These are phyloP conservation scores for Xenosphaeropsis pyriputrescens DNA, from an alignment of 2,329 filamentous ascomycete genomes.

Conservation along the genomic window DNA sequence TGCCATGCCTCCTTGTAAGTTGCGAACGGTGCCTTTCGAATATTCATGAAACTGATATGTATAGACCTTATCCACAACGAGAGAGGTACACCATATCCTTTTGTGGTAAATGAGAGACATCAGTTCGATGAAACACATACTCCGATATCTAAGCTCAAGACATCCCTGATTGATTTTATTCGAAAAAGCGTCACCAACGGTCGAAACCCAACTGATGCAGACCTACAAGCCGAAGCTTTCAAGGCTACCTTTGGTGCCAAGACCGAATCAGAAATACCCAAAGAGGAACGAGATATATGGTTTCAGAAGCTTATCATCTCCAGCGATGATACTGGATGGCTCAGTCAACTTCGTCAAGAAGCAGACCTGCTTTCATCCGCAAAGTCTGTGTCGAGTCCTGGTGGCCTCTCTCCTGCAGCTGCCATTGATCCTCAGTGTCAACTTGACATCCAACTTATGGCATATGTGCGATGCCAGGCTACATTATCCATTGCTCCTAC, in stretches of 20 bases:
- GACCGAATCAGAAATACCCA: no score
- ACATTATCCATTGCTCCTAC: slow-evolving; percentile 40
- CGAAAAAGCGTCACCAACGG: slow-evolving; percentile 27
- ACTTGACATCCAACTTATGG: slow-evolving; percentile 5
- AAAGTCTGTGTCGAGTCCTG: background rate
- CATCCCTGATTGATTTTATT: slow-evolving; percentile 37
- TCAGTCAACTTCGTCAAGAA: background rate
- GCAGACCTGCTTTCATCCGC: background rate
- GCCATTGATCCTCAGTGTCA: background rate
- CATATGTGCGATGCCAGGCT: slow-evolving; percentile 10
- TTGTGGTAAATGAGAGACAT: slow-evolving; percentile 20
- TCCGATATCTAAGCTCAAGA: slow-evolving; percentile 29
- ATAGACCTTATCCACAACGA: slow-evolving; percentile 50
- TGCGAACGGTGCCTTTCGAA: slow-evolving; percentile 19
- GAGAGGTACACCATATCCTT: slow-evolving; percentile 39
- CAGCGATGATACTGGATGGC: slow-evolving; percentile 14
- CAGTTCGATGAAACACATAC: no score
- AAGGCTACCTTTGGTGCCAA: no score
- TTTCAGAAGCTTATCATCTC: slow-evolving; percentile 43
- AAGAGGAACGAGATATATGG: slow-evolving; percentile 22
- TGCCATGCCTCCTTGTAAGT: slow-evolving; percentile 49
- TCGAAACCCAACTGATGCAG: slow-evolving; percentile 29
- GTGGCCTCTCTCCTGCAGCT: background rate
- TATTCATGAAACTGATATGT: slow-evolving; percentile 6
- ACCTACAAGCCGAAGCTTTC: slow-evolving; percentile 37